Conservation (phyloP, 805 yeast species). For the Brettanomyces sp. region DNA sequence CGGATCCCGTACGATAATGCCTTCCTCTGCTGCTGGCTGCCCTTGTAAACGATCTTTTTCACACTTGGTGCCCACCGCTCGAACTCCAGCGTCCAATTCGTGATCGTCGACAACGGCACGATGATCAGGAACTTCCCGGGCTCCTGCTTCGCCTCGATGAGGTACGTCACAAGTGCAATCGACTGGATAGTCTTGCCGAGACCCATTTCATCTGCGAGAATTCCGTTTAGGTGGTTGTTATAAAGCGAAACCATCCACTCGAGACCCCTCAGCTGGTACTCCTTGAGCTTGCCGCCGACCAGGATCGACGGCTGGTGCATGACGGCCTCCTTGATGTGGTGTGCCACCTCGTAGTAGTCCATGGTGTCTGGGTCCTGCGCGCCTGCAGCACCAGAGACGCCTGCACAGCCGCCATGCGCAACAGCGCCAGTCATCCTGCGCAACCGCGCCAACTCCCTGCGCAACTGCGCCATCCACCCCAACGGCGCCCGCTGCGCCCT, state of each 20-base stretch:
- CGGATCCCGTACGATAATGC: constrained; percentile 54
- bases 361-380: constrained; percentile 35
- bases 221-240: constrained; percentile 54
- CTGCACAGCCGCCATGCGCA: constrained; percentile 32
- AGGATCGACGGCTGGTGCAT: constrained; percentile 57
- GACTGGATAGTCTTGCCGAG: constrained; percentile 66
- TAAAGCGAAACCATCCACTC: constrained; percentile 61
- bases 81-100: constrained; percentile 80
- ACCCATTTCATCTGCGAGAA: constrained; percentile 62
- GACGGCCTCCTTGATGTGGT: constrained; percentile 58
- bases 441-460: neutral
- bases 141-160: constrained; percentile 56
- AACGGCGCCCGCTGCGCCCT: constrained; percentile 12
- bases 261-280: constrained; percentile 59
- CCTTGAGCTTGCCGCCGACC: constrained; percentile 73
- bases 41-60: constrained; percentile 66
- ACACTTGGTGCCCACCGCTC: constrained; percentile 85
- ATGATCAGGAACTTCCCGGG: constrained; percentile 68
- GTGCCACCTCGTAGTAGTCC: constrained; percentile 80
- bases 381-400: constrained; percentile 32
- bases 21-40: constrained; percentile 66
- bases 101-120: constrained; percentile 76
- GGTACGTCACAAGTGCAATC: constrained; percentile 64
- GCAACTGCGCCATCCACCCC: constrained; percentile 15
- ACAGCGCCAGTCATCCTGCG: constrained; percentile 40